phyloP scores from a whole-genome alignment of 1,284 basidiomycete species.

The Rhodotorula sp. region DNA sequence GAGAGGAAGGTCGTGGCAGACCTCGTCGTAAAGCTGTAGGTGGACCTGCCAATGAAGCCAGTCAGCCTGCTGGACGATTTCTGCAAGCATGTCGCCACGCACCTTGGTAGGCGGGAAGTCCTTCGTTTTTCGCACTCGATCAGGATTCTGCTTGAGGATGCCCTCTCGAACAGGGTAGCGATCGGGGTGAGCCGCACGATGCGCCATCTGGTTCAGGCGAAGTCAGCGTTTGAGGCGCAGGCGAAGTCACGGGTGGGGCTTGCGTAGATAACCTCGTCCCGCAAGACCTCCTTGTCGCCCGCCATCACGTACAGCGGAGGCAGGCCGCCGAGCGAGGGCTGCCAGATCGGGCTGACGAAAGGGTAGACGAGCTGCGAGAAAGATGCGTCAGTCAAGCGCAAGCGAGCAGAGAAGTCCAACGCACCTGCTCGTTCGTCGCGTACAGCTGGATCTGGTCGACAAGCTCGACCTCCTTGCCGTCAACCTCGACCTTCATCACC shows the following conservation, averaged over 20 bases:
- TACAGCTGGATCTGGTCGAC: slow-evolving; percentile 78
- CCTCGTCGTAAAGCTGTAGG: slow-evolving; percentile 64
- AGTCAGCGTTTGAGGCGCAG: neutral
- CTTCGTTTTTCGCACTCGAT: slow-evolving; percentile 39
- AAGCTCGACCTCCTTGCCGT: slow-evolving; percentile 40
- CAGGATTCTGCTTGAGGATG: slow-evolving; percentile 41
- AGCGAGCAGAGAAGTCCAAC: slow-evolving; percentile 2
- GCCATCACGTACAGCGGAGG: slow-evolving; percentile 82
- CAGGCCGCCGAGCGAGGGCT: slow-evolving; percentile 81
- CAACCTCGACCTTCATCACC: slow-evolving; percentile 35
- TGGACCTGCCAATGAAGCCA: slow-evolving; percentile 59
- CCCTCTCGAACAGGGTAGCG: slow-evolving; percentile 59
- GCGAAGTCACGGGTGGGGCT: slow-evolving; percentile 44
- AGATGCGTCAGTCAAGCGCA: neutral
- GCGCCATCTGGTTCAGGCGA: slow-evolving; percentile 63
- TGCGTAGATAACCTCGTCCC: slow-evolving; percentile 89
- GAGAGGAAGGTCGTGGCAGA: slow-evolving; percentile 54
- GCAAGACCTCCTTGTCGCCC: slow-evolving; percentile 84
- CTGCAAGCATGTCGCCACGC: neutral
- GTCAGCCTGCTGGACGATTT: neutral
- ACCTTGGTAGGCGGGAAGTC: slow-evolving; percentile 63
- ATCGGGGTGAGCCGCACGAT: slow-evolving; percentile 83
- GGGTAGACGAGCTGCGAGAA: slow-evolving; percentile 56
- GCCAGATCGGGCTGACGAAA: slow-evolving; percentile 71
- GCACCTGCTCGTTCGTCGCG: slow-evolving; percentile 75